These are phyloP conservation scores for Pisolithus orientalis DNA, from an alignment of 768 basidiomycete genomes.

Conservation along the genomic window DNA sequence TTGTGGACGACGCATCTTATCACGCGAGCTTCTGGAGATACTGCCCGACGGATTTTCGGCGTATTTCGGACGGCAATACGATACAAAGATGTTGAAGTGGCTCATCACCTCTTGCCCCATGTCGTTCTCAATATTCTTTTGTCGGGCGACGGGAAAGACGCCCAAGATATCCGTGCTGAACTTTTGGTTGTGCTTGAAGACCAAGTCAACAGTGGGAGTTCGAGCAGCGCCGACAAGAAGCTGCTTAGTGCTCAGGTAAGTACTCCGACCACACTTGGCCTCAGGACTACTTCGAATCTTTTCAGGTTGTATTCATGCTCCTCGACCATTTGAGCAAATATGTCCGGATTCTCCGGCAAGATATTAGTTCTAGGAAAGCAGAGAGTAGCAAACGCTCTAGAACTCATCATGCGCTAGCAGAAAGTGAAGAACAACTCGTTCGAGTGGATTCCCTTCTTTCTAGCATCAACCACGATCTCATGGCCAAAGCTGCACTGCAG, in stretches of 20 bases:
- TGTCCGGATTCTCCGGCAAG: conserved; percentile 71
- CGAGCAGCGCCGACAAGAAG: conserved; percentile 68
- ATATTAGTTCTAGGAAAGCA: conserved; percentile 43
- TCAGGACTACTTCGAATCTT: not conserved
- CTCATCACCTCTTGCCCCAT: conserved; percentile 86
- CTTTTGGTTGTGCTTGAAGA: conserved; percentile 79
- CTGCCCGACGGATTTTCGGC: conserved; percentile 65
- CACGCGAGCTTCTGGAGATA: conserved; percentile 47
- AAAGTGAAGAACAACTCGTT: conserved; percentile 55
- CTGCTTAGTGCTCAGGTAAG: conserved; percentile 89
- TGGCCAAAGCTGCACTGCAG: conserved; percentile 90
- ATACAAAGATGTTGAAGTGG: conserved; percentile 91
- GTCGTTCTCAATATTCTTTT: conserved; percentile 82
- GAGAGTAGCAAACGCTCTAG: conserved; percentile 46
- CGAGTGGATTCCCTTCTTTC: conserved; percentile 77
- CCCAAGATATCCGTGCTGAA: conserved; percentile 64
- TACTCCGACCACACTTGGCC: not conserved
- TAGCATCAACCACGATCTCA: conserved; percentile 79
- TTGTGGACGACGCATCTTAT: conserved; percentile 83
- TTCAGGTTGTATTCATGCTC: conserved; percentile 85
- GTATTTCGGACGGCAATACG: conserved; percentile 74
- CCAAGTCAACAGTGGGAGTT: conserved; percentile 62
- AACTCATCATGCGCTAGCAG: conserved; percentile 25
- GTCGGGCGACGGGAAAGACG: conserved; percentile 60
- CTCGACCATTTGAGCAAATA: conserved; percentile 93